Evolutionary conservation across 2,329 filamentous ascomycete species (phyloP), one percentile per base, ranked within the genome.

Genomic region (Bipolaris sorokiniana): DNA sequence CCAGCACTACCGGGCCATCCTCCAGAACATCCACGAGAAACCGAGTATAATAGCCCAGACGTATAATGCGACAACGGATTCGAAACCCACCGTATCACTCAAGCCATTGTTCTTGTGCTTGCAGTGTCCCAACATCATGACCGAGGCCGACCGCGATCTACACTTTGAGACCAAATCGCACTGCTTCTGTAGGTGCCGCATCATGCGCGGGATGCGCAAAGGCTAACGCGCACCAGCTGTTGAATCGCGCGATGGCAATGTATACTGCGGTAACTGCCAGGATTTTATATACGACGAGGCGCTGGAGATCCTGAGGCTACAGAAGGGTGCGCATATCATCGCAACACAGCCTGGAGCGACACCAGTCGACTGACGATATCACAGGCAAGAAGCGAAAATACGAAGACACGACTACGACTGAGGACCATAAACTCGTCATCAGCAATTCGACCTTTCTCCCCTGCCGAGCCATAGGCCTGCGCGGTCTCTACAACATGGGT

Each of bases 401-500:
- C 61, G 88, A 91, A 67, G 90, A 92, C 86, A 89, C 69, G 56
- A 79, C 71, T 13, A 75, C 68, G 48, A 65, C 74, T 55, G 90
- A 93, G 57, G 90, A 94, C 62, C 87, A 91, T 55, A 83, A 86
- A 53, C 92, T 91, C 67, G 89, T 97, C 62, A 84, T 87, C 38
- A 83, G 83, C 58, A 96, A 97, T 72, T 93, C 92, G 11, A 88
- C 85, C 26, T 85, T 88, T 55, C 88, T 91, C 6, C 90, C 92
- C 11, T 97, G 94, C 73, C 88, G 91, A 54, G 92, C 92, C 16
- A 92, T 90, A 65, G 94, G 95, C 9, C 86, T 97, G 37, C 88
- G 95, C 34, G 94, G 94, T 31, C 89, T 99, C 59, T 97, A 96
- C 78, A 99, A 98, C 72, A 94, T 97, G 75, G 95, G 94, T n/a